A percentile compares a stretch with the other conserved stretches of the same genome.
Conservation (phyloP, 805 yeast species). For the Alloascoidea africana region DNA sequence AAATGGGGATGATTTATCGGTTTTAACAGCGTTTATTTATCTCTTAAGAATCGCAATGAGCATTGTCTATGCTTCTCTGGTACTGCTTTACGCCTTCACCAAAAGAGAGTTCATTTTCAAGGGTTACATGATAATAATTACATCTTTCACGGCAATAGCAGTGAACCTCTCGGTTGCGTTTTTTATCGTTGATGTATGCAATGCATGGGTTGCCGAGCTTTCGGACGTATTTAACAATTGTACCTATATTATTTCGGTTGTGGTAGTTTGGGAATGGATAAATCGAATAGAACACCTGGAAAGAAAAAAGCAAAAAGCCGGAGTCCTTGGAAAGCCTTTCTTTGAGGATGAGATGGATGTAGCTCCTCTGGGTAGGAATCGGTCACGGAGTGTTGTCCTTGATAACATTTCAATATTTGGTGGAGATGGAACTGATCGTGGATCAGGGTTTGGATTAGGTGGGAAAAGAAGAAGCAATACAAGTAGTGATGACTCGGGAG, state of each 20-base stretch:
- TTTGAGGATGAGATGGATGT: constrained; percentile 44
- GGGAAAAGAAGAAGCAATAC: not conserved
- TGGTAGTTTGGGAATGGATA: constrained; percentile 79
- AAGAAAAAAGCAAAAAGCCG: constrained; percentile 46
- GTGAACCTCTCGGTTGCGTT: constrained; percentile 50
- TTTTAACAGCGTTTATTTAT: constrained; percentile 61
- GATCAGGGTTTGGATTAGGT: constrained; percentile 2
- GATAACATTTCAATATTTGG: constrained; percentile 1
- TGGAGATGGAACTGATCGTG: constrained; percentile 2
- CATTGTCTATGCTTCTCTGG: constrained; percentile 49
- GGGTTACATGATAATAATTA: constrained; percentile 34
- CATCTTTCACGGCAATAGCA: constrained; percentile 37
- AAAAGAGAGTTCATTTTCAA: constrained; percentile 37
- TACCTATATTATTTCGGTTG: constrained; percentile 55
- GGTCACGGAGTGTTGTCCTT: not conserved
- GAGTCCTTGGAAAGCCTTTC: constrained; percentile 60
- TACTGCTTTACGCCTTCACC: constrained; percentile 37
- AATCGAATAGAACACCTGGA: constrained; percentile 45
- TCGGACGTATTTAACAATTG: constrained; percentile 63
- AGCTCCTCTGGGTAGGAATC: constrained; percentile 4
- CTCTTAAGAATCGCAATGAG: constrained; percentile 58
- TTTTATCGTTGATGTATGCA: constrained; percentile 63
- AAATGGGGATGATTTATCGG: constrained; percentile 24
- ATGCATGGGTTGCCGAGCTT: constrained; percentile 58
- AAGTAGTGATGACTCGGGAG: constrained; percentile 2